Evolutionary conservation across 306 rosid genomes (phyloP).

Genomic region (Purshia tridentata): DNA sequence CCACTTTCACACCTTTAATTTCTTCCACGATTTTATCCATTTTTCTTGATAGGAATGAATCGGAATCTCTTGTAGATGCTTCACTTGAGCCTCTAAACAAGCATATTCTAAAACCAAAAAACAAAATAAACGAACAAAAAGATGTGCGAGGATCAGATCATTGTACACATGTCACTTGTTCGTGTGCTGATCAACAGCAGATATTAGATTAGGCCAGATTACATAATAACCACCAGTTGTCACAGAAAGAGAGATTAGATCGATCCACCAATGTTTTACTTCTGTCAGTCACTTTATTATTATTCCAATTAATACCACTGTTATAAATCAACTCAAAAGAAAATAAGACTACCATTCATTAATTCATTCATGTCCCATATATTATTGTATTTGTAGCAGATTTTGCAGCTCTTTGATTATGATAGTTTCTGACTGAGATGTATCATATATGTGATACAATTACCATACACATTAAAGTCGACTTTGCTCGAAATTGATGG

Average conservation of each 20-base stretch:
- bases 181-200: background rate
- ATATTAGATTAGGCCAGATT: background rate
- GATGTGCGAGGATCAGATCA: background rate
- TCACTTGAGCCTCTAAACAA: background rate
- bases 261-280: background rate
- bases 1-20: background rate
- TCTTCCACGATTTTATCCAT: background rate
- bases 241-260: background rate
- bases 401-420: background rate
- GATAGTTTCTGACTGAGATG: background rate
- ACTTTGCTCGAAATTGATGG: background rate
- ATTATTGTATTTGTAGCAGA: background rate
- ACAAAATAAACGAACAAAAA: background rate
- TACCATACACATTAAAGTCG: background rate
- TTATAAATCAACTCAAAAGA: conserved; percentile 14
- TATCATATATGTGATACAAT: background rate
- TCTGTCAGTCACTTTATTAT: conserved; percentile 5
- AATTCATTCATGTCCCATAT: background rate
- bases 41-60: background rate
- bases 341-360: background rate
- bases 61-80: background rate
- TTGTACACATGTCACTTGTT: background rate
- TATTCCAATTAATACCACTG: background rate
- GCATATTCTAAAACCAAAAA: background rate
- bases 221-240: background rate